phyloP scores from a whole-genome alignment of 495 filamentous ascomycete genomes.

The Clavariopsis aquatica region DNA sequence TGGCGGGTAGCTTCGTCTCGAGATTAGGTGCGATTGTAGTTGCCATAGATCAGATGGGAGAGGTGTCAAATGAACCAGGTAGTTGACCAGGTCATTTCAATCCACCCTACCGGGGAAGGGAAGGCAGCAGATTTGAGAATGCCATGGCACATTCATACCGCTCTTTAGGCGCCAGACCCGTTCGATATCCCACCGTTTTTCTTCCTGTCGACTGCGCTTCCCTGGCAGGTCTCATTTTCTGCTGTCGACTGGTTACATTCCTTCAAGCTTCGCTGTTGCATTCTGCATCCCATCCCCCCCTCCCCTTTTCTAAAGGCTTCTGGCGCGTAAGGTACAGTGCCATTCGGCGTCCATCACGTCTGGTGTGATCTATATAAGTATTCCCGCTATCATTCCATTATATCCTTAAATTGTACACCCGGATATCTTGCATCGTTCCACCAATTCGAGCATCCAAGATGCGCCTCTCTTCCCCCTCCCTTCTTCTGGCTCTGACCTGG shows the following conservation, averaged over 20 bases:
- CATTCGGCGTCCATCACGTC: constrained; percentile 7
- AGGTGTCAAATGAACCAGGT: constrained; percentile 15
- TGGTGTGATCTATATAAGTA: constrained; percentile 26
- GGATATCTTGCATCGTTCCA: not conserved
- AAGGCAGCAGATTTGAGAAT: not conserved
- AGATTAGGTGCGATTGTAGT: constrained; percentile 2
- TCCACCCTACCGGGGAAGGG: constrained; percentile 16
- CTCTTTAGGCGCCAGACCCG: constrained; percentile 29
- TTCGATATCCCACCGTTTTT: constrained; percentile 4
- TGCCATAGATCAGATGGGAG: constrained; percentile 16
- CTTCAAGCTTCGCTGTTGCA: constrained; percentile 17
- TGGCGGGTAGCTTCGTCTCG: constrained; percentile 1
- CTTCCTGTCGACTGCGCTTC: constrained; percentile 19
- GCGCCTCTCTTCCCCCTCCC: constrained; percentile 20
- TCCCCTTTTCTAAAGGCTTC: constrained; percentile 5
- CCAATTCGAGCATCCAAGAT: constrained; percentile 22
- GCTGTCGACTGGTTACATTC: constrained; percentile 13
- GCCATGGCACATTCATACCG: constrained; percentile 1
- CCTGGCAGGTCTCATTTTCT: constrained; percentile 15
- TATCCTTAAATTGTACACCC: constrained; percentile 19
- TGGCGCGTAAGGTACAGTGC: constrained; percentile 11
- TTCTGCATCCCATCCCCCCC: constrained; percentile 10
- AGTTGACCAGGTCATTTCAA: constrained; percentile 27
- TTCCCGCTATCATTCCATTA: constrained; percentile 15
- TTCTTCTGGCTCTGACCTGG: constrained; percentile 21